Evolutionary conservation across 345 rosid species (phyloP).

Genomic region (Xanthoceras sorbifolium): DNA sequence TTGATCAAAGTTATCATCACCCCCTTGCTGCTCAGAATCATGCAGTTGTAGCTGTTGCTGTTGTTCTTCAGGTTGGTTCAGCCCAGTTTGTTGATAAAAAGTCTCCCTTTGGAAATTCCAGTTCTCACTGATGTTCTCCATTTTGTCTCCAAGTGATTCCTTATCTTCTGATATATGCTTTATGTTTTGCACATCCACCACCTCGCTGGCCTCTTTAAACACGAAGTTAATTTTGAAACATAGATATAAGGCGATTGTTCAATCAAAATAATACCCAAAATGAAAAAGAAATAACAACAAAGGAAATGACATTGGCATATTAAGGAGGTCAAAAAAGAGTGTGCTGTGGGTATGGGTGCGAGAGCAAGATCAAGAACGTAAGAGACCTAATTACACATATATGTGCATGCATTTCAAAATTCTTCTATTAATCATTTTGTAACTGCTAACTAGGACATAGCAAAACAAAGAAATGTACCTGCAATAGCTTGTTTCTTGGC

Average conservation of each 20-base stretch:
- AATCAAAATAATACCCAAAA: not conserved
- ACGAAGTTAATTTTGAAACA: slow-evolving; percentile 27
- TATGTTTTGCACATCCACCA: slow-evolving; percentile 54
- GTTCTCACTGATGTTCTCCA: slow-evolving; percentile 47
- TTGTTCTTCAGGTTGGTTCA: slow-evolving; percentile 25
- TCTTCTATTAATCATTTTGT: not conserved
- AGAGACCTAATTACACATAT: not conserved
- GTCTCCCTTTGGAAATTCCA: slow-evolving; percentile 57
- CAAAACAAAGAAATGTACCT: slow-evolving; percentile 44
- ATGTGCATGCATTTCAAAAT: not conserved
- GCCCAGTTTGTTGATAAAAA: slow-evolving; percentile 50
- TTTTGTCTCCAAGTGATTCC: slow-evolving; percentile 43
- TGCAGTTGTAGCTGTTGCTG: slow-evolving; percentile 18
- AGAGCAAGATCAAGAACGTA: not conserved
- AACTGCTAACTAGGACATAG: not conserved
- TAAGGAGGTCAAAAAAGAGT: not conserved
- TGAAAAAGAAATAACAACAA: not conserved
- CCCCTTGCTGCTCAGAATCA: slow-evolving; percentile 13
- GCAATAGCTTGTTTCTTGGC: slow-evolving; percentile 66
- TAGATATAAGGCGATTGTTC: not conserved
- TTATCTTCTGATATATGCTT: slow-evolving; percentile 56
- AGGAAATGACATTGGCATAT: not conserved
- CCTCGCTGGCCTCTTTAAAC: slow-evolving; percentile 47
- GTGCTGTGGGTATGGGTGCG: not conserved
- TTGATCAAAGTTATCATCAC: slow-evolving; percentile 38